Evolutionary conservation across 1,139 yeast species (phyloP), one percentile per base, ranked within the genome.

Genomic region (Suhomyces ambrosiae): DNA sequence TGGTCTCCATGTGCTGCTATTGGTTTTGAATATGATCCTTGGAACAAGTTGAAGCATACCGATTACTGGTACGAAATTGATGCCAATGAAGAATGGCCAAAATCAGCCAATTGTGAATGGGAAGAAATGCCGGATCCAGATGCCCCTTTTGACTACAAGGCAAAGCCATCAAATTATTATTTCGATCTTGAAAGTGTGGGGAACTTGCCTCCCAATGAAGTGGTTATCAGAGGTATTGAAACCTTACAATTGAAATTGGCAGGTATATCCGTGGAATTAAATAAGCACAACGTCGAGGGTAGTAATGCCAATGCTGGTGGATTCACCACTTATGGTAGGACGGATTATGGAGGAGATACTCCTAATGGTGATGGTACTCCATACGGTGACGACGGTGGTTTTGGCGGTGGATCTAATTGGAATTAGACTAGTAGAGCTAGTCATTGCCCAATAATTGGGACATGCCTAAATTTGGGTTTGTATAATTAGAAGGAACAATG

Each of bases 1-100:
- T 92, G 98, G 98, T 84, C 95, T 5, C 97, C 98, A 2, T 86
- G 95, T 51, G 78, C 97, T 0, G 98, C 98, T n/a, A 77, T 94
- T 40, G 97, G 95, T 16, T 92, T 92, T 56, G 99, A 92, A 64
- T 92, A 92, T 57, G 99, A 92, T 58, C 99, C 99, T n/a, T 92
- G 96, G 95, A 92, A 92, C 64, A 94, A 92, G 65, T 74, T 94
- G 52, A 84, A 85, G 56, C 98, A 92, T 60, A 92, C 98, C 0
- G 96, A 89, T 53, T 86, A 79, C 58, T 92, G 99, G 99, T 88
- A 84, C 60, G 98, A 92, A 63, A 94, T 82, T 45, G 86, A 82
- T 57, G 84, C 87, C 23, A 88, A 79, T 29, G 79, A 75, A 32
- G 99, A 92, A 68, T 92, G 99, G 99, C 97, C 97, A 28, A 78